These are phyloP conservation scores for Torulaspora pretoriensis DNA, from an alignment of 1,139 yeast genomes.

Conservation along the genomic window DNA sequence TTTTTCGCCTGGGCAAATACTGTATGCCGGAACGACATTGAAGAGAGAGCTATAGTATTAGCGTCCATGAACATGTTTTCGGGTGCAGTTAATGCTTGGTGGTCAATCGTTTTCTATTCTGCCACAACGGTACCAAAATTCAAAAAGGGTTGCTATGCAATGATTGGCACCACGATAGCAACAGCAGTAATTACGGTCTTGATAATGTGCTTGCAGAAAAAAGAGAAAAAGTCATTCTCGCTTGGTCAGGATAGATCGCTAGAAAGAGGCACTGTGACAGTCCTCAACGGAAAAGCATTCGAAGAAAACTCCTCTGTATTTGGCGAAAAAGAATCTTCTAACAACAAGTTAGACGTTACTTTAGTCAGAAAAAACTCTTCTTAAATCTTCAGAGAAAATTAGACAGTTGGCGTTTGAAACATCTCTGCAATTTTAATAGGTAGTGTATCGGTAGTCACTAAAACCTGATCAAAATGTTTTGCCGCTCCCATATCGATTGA, in stretches of 20 bases:
- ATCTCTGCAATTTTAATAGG: too few species aligned
- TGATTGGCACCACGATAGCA: conserved; percentile 42
- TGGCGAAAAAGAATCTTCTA: neutral
- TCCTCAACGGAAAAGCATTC: neutral
- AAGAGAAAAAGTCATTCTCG: conserved; percentile 25
- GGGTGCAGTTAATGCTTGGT: conserved; percentile 50
- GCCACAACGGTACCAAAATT: conserved; percentile 45
- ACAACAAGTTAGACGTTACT: neutral
- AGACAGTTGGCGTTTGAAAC: too few species aligned
- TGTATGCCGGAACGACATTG: conserved; percentile 43
- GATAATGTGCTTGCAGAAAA: conserved; percentile 33
- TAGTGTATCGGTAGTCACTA: too few species aligned
- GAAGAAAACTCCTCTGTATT: neutral
- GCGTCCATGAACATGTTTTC: conserved; percentile 50
- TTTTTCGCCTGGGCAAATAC: conserved; percentile 49
- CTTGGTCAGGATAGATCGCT: neutral
- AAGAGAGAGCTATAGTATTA: conserved; percentile 45
- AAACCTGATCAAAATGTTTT: too few species aligned
- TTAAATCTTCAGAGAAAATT: too few species aligned
- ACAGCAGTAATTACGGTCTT: conserved; percentile 24
- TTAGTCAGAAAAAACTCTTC: too few species aligned
- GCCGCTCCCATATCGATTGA: too few species aligned
- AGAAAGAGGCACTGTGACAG: neutral
- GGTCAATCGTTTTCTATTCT: conserved; percentile 44
- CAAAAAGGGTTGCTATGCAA: conserved; percentile 44